These are phyloP conservation scores for Tetracladium marchalianum DNA, from an alignment of 495 filamentous ascomycete genomes.

Conservation along the genomic window DNA sequence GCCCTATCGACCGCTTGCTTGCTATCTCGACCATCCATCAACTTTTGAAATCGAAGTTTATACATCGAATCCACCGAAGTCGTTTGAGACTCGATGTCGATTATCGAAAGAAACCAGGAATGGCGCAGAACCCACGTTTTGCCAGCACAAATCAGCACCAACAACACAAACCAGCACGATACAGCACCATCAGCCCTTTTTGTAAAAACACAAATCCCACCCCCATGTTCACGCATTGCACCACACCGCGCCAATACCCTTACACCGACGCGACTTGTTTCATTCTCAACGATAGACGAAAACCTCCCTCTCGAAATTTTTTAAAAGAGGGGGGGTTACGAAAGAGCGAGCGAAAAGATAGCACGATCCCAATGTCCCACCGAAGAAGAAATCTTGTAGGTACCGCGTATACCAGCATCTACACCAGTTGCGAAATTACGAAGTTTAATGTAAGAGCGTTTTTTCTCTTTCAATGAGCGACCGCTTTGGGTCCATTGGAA, in stretches of 20 bases:
- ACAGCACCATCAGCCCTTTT: conserved; percentile 10
- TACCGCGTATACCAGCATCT: background rate
- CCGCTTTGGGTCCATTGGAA: background rate
- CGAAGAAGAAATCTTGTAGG: conserved; percentile 1
- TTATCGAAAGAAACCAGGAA: background rate
- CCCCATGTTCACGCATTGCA: background rate
- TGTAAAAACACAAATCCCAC: conserved; percentile 8
- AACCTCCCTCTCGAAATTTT: background rate
- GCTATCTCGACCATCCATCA: background rate
- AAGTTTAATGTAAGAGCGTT: background rate
- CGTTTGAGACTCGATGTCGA: conserved; percentile 11
- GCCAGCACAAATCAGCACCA: conserved; percentile 6
- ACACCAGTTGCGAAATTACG: background rate
- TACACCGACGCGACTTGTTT: conserved; percentile 14
- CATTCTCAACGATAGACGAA: conserved; percentile 11
- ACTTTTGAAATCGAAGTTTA: conserved; percentile 1
- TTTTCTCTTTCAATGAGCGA: background rate
- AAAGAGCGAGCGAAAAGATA: background rate
- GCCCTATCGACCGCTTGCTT: conserved; percentile 1
- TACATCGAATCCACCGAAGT: conserved; percentile 16
- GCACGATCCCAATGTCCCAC: background rate
- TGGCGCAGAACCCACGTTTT: conserved; percentile 1
- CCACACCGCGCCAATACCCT: conserved; percentile 8
- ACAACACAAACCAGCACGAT: conserved; percentile 8
- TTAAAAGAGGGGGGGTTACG: background rate